phyloP scores from a whole-genome alignment of 2,329 filamentous ascomycete genomes.

The Leptographium procerum region DNA sequence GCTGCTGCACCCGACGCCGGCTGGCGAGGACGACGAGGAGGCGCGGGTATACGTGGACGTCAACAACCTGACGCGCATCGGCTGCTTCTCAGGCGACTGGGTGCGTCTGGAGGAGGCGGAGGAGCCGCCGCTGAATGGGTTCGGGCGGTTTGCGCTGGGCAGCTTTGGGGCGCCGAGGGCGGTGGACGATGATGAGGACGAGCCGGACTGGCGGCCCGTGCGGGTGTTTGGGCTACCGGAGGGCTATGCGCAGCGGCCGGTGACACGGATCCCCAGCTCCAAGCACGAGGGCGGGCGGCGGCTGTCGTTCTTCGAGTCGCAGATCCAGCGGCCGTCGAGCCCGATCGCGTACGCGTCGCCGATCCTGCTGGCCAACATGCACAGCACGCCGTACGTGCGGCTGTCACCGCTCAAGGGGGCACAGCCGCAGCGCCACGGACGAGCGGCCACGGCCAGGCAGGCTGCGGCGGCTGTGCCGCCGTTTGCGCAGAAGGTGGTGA shows the following conservation, averaged over 20 bases:
- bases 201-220: slow-evolving; percentile 64
- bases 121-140: slow-evolving; percentile 58
- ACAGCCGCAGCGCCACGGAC: slow-evolving; percentile 23
- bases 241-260: slow-evolving; percentile 49
- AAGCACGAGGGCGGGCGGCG: slow-evolving; percentile 38
- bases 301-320: slow-evolving; percentile 55
- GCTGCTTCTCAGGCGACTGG: slow-evolving; percentile 97
- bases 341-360: slow-evolving; percentile 69
- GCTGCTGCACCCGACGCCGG: slow-evolving; percentile 73
- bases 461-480: slow-evolving; percentile 44
- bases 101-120: slow-evolving; percentile 70
- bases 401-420: slow-evolving; percentile 49
- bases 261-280: slow-evolving; percentile 48
- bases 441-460: slow-evolving; percentile 35
- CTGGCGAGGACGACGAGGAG: slow-evolving; percentile 69
- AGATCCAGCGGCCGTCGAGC: slow-evolving; percentile 47
- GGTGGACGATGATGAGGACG: slow-evolving; percentile 50
- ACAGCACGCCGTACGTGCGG: slow-evolving; percentile 65
- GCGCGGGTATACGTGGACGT: slow-evolving; percentile 86
- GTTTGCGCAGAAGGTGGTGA: slow-evolving; percentile 63
- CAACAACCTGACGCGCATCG: slow-evolving; percentile 72
- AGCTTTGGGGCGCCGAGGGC: slow-evolving; percentile 44
- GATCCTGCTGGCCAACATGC: slow-evolving; percentile 75
- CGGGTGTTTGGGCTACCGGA: slow-evolving; percentile 85
- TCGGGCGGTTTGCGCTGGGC: slow-evolving; percentile 55